Evolutionary conservation across 176 grass and related monocot genomes (phyloP), one percentile per base, ranked within the genome.

Genomic region (Bonia amplexicaulis): DNA sequence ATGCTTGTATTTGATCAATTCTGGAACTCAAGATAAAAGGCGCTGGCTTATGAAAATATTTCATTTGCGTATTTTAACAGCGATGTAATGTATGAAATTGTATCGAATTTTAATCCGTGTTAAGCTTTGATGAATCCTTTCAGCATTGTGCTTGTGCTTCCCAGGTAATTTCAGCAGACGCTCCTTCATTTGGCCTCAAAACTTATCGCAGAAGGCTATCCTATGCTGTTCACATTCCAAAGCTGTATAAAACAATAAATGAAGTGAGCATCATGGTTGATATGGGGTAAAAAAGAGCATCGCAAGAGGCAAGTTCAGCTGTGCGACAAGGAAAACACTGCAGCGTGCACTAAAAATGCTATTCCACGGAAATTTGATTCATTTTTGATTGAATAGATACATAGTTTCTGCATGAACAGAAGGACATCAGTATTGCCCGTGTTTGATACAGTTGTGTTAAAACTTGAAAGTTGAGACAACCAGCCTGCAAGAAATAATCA

Each of bases 11-110:
- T 69, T 73, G 66, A 58, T 20, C 79, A 69, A 22, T 79, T 72
- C 10, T 85, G 55, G 74, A 33, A 42, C 10, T 74, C n/a, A 9
- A 6, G 25, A n/a, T 48, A 78, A 17, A 73, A 79, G 14, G 12
- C 4, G 27, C 14, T 73, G 25, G 12, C 49, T 13, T 48, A 35
- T 76, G 71, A 66, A 57, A 72, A 82, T n/a, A 39, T 40, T 49
- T 39, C 0, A 2, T 78, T 67, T 87, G 66, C 84, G 87, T 86
- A 86, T 71, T 76, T 81, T 19, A 22, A 66, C 69, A 73, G 51
- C 42, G 3, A 22, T 80, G 52, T 80, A 27, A 82, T 73, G 57
- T 72, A 66, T 77, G 71, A 5, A 69, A 39, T 35, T 53, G 16
- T 61, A 55, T 47, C 17, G 27, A 35, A 86, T 77, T n/a, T 26